Percentiles rank a stretch among this genome's conserved stretches.
These are phyloP conservation scores for Paxillus rubicundulus DNA, from an alignment of 768 basidiomycete species.

Conservation along the genomic window DNA sequence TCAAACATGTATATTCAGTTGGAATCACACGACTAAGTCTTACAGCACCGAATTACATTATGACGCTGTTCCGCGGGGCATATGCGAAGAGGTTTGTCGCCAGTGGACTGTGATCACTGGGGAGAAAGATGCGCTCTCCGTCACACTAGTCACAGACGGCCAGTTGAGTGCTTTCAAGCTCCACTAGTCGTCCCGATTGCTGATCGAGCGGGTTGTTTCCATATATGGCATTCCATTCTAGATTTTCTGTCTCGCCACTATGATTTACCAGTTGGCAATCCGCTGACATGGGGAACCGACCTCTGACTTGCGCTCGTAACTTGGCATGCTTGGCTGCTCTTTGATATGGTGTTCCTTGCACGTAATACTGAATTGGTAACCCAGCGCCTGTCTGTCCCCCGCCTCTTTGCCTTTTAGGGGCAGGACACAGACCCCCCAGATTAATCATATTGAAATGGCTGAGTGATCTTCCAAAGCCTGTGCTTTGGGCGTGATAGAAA, in stretches of 20 bases:
- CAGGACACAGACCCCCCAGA: conserved; percentile 4
- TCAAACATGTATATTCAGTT: too few species aligned
- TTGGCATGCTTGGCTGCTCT: background rate
- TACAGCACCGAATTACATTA: too few species aligned
- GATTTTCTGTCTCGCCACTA: conserved; percentile 3
- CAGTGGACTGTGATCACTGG: background rate
- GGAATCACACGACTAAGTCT: too few species aligned
- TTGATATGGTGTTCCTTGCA: background rate
- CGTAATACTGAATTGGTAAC: background rate
- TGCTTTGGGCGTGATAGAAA: conserved; percentile 29
- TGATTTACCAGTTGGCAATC: background rate
- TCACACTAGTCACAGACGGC: too few species aligned
- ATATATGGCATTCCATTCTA: conserved; percentile 12
- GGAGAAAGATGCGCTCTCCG: background rate
- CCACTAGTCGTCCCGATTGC: conserved; percentile 11
- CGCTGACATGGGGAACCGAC: too few species aligned
- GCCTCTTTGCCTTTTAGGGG: conserved; percentile 28
- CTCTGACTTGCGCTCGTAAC: conserved; percentile 5
- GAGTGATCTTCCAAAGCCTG: conserved; percentile 25
- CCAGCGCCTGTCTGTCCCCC: conserved; percentile 2
- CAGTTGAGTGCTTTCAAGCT: too few species aligned
- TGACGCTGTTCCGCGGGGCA: too few species aligned
- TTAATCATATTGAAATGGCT: conserved; percentile 33
- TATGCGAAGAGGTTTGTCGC: background rate
- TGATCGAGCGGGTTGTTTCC: conserved; percentile 18